phyloP scores from a whole-genome alignment of 148 eudicot genomes.

The Vaccinium darrowii region DNA sequence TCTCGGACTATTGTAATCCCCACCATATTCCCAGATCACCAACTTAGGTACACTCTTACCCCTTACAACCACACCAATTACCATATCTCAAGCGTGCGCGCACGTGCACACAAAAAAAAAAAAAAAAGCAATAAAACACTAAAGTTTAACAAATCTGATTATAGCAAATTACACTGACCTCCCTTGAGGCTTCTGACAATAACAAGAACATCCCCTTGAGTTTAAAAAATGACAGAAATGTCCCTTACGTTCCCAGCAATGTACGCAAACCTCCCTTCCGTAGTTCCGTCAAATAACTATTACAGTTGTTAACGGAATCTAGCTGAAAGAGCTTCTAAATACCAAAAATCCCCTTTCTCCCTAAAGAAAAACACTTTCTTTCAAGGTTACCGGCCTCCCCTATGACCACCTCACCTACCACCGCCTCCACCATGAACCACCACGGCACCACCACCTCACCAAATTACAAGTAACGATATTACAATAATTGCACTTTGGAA shows the following conservation, averaged over 20 bases:
- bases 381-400: conserved; percentile 1
- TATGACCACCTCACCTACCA: neutral
- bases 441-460: neutral
- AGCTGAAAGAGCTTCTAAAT: neutral
- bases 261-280: neutral
- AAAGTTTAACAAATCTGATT: neutral
- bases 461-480: neutral
- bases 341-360: neutral
- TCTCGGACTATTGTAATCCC: neutral
- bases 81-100: neutral
- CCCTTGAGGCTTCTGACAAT: neutral
- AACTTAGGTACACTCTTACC: neutral
- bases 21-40: neutral
- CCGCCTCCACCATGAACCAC: neutral
- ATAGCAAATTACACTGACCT: neutral
- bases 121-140: neutral
- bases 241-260: neutral
- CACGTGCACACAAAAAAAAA: neutral
- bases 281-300: neutral
- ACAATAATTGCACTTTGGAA: neutral
- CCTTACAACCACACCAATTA: neutral
- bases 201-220: neutral
- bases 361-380: neutral
- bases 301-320: neutral
- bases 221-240: neutral